A percentile compares a stretch with the other conserved stretches of the same genome.
Conservation (phyloP, 1,284 basidiomycete genomes). For the Austropuccinia psidii region DNA sequence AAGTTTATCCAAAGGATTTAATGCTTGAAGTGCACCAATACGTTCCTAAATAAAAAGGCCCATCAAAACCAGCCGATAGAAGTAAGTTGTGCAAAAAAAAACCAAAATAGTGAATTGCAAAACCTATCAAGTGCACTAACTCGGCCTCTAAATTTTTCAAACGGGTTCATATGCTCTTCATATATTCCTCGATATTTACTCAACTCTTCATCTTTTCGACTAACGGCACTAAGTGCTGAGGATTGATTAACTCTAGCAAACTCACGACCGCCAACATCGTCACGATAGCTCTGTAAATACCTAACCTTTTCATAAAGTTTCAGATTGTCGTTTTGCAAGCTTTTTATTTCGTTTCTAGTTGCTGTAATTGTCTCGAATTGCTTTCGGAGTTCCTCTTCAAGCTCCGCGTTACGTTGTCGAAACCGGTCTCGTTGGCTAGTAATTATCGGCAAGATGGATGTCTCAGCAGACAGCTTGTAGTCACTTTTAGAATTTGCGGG, state of each 20-base stretch:
- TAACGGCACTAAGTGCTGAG: conserved; percentile 40
- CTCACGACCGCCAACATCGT: conserved; percentile 49
- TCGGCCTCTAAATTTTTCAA: conserved; percentile 88
- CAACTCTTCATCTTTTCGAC: conserved; percentile 58
- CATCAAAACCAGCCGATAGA: background rate
- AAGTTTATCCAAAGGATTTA: conserved; percentile 84
- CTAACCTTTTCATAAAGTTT: conserved; percentile 94
- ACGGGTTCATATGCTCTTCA: conserved; percentile 94
- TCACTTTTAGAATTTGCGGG: conserved; percentile 2
- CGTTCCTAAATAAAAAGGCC: conserved; percentile 64
- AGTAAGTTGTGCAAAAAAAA: background rate
- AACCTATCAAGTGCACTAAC: conserved; percentile 54
- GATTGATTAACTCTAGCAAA: background rate
- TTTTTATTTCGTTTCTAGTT: conserved; percentile 75
- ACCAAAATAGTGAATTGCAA: conserved; percentile 1
- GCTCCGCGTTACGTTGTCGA: conserved; percentile 85
- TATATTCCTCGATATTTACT: conserved; percentile 83
- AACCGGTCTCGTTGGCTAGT: conserved; percentile 93
- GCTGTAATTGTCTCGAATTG: conserved; percentile 91
- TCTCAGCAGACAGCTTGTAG: conserved; percentile 54
- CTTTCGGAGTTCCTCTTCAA: conserved; percentile 92
- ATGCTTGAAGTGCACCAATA: conserved; percentile 74
- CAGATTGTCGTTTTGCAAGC: conserved; percentile 79
- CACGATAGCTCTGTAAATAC: conserved; percentile 88
- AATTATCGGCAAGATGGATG: conserved; percentile 87